Evolutionary conservation across 768 basidiomycete genomes (phyloP), one percentile per base, ranked within the genome.

Genomic region (Fibroporia radiculosa): DNA sequence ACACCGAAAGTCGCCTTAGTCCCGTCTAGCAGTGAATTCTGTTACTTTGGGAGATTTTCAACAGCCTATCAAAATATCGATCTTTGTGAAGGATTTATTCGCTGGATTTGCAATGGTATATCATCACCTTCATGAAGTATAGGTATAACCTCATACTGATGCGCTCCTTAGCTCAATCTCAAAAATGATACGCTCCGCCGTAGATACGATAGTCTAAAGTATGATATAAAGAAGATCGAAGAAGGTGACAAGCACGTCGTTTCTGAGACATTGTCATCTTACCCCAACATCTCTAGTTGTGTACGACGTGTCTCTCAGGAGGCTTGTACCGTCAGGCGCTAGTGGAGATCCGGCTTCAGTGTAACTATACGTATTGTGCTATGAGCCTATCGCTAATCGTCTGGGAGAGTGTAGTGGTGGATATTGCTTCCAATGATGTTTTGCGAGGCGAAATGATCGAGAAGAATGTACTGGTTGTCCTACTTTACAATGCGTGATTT

Each of bases 181-280:
- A 90, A 90, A 58, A 90, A 90, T 46, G 88, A 90, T 55, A 57
- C 68, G 0, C 65, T 91, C 14, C 78, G 87, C 3, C 74, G 84
- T 48, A 67, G 86, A 42, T 91, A 84, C 56, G 87, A 90, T 56
- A 78, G 83, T 50, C 66, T 90, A 26, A 90, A 91, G 56, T 91
- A 90, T 50, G 88, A 89, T 58, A 75, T 91, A 49, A 89, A 89
- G 62, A 89, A 88, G 56, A 84, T 91, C 14, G 87, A 90, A 66
- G 88, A 90, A 80, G 87, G 88, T 77, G 45, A 38, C n/a, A 14
- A n/a, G 34, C 19, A 22, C 23, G 6, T 10, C 19, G 7, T 6
- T 19, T 35, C 16, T 18, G 6, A 18, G 8, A 12, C 20, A 18
- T 18, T 7, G 16, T 19, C 6, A 19, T 35, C 13, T 4, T 19